Evolutionary conservation across 1,284 basidiomycete genomes (phyloP).

Genomic region (Testicularia cyperi): DNA sequence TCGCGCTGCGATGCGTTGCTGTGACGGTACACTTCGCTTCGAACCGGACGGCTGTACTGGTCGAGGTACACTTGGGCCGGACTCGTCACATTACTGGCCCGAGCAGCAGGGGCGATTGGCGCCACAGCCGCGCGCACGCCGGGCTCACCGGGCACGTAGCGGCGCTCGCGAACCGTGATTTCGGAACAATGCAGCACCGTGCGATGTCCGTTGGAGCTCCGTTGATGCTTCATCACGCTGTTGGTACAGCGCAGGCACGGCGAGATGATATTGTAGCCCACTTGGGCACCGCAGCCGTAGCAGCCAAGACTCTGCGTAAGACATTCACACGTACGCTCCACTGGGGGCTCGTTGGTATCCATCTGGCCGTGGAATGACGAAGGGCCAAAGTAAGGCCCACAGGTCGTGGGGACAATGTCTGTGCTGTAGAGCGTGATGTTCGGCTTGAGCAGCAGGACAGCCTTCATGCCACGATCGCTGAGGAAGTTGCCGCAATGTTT

Average conservation of each 20-base stretch:
- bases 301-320: conserved; percentile 76
- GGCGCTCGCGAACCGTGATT: conserved; percentile 71
- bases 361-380: conserved; percentile 58
- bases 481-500: conserved; percentile 73
- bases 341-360: conserved; percentile 59
- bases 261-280: conserved; percentile 61
- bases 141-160: conserved; percentile 71
- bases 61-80: conserved; percentile 1
- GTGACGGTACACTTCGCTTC: conserved; percentile 15
- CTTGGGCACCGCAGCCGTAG: conserved; percentile 73
- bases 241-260: conserved; percentile 57
- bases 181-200: conserved; percentile 83
- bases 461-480: conserved; percentile 83
- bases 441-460: conserved; percentile 76
- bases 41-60: conserved; percentile 6
- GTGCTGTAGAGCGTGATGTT: conserved; percentile 80
- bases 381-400: conserved; percentile 62
- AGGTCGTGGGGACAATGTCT: conserved; percentile 76
- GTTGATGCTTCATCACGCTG: conserved; percentile 62
- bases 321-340: conserved; percentile 69
- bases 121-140: conserved; percentile 65
- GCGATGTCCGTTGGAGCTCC: conserved; percentile 74
- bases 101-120: conserved; percentile 13
- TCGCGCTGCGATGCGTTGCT: conserved; percentile 22
- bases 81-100: no score